Evolutionary conservation across 2,329 filamentous ascomycete species (phyloP).

Genomic region (Neonectria faginata): DNA sequence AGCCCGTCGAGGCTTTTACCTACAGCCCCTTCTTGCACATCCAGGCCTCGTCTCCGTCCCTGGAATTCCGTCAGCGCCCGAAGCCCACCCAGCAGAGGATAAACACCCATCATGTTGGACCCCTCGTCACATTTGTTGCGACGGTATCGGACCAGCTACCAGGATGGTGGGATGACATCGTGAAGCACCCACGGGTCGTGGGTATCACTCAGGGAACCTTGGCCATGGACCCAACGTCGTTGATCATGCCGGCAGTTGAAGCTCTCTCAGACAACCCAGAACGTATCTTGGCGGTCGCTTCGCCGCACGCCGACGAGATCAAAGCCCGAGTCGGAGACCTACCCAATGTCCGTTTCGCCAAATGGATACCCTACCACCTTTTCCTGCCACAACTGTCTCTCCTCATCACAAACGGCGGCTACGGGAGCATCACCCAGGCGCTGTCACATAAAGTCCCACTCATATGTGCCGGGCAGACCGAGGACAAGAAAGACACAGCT

Average conservation of each 20-base stretch:
- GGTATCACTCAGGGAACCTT: slow-evolving; percentile 55
- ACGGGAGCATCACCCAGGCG: slow-evolving; percentile 53
- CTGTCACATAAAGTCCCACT: slow-evolving; percentile 51
- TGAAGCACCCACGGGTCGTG: slow-evolving; percentile 45
- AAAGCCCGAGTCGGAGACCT: slow-evolving; percentile 35
- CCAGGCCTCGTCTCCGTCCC: slow-evolving; percentile 50
- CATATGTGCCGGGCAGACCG: slow-evolving; percentile 52
- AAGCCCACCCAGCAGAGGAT: slow-evolving; percentile 35
- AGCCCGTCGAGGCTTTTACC: slow-evolving; percentile 48
- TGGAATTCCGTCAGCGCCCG: slow-evolving; percentile 49
- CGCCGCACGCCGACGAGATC: slow-evolving; percentile 47
- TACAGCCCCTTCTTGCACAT: slow-evolving; percentile 55
- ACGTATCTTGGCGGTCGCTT: slow-evolving; percentile 50
- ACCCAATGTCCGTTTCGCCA: slow-evolving; percentile 47
- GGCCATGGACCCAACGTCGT: slow-evolving; percentile 51
- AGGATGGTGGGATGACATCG: slow-evolving; percentile 49
- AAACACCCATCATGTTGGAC: slow-evolving; percentile 49
- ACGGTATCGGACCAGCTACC: slow-evolving; percentile 41
- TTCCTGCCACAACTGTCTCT: slow-evolving; percentile 50
- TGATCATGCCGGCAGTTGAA: slow-evolving; percentile 53
- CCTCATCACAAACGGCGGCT: slow-evolving; percentile 53
- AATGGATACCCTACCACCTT: slow-evolving; percentile 52
- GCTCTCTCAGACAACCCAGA: slow-evolving; percentile 46
- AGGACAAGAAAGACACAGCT: slow-evolving; percentile 54
- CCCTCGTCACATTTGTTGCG: slow-evolving; percentile 46